Evolutionary conservation across 108 stramenopile genomes (phyloP).

Genomic region (Cyclotella baltica): DNA sequence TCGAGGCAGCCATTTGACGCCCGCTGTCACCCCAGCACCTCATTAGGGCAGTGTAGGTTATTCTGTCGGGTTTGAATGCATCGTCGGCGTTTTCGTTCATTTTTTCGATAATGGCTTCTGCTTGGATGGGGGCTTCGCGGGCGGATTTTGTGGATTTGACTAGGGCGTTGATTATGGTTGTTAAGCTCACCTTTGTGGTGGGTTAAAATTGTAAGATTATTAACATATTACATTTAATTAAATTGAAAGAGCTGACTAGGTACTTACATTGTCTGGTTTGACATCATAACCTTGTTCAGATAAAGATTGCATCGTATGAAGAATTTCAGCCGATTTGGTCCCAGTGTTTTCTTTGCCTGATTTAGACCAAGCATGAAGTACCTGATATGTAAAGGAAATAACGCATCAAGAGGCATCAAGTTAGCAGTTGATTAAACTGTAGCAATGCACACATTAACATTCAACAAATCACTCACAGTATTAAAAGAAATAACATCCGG

Average conservation of each 20-base stretch:
- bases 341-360: conserved; percentile 4
- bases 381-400: conserved; percentile 15
- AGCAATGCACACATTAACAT: background rate
- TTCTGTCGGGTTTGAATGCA: conserved; percentile 46
- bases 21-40: conserved; percentile 55
- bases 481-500: conserved; percentile 48
- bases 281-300: conserved; percentile 36
- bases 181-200: conserved; percentile 36
- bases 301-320: conserved; percentile 47
- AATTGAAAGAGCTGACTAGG: background rate
- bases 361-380: conserved; percentile 51
- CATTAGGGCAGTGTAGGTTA: conserved; percentile 62
- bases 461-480: conserved; percentile 25
- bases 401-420: too few relatives aligned
- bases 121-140: conserved; percentile 40
- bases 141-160: conserved; percentile 23
- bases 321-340: conserved; percentile 29
- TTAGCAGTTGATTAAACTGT: background rate
- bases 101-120: conserved; percentile 48
- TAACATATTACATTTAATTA: conserved; percentile 1
- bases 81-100: conserved; percentile 55
- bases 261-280: conserved; percentile 47
- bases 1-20: conserved; percentile 30
- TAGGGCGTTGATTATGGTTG: conserved; percentile 49
- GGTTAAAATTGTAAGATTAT: background rate